A percentile compares a stretch with the other conserved stretches of the same genome.
Conservation (phyloP, 1,284 basidiomycete genomes). For the Malassezia brasiliensis region DNA sequence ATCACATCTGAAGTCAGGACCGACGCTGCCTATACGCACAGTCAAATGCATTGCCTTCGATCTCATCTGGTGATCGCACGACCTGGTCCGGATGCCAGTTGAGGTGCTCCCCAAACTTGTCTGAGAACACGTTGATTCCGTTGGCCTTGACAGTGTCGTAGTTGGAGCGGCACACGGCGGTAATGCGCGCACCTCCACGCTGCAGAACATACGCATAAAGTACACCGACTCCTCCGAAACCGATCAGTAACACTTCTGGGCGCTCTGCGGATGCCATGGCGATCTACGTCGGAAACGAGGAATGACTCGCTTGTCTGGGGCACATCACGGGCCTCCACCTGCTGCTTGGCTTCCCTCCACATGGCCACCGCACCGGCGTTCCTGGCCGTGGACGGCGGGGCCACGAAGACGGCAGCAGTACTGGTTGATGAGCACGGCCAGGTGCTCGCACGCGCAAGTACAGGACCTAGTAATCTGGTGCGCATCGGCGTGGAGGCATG, state of each 20-base stretch:
- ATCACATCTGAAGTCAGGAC: slow-evolving; percentile 49
- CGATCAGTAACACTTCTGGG: slow-evolving; percentile 50
- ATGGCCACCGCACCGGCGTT: neutral
- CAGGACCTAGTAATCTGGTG: slow-evolving; percentile 24
- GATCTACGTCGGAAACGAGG: too few species aligned
- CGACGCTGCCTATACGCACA: slow-evolving; percentile 51
- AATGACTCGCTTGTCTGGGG: too few species aligned
- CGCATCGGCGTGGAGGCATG: slow-evolving; percentile 17
- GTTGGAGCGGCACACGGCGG: slow-evolving; percentile 65
- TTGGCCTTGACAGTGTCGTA: slow-evolving; percentile 54
- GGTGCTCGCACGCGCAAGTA: slow-evolving; percentile 17
- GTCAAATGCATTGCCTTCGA: slow-evolving; percentile 58
- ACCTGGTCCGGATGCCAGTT: slow-evolving; percentile 62
- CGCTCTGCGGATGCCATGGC: too few species aligned
- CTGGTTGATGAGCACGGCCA: slow-evolving; percentile 16
- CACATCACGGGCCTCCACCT: too few species aligned
- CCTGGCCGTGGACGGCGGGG: slow-evolving; percentile 31
- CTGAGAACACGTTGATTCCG: slow-evolving; percentile 56
- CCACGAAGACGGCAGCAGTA: slow-evolving; percentile 23
- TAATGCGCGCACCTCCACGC: slow-evolving; percentile 59
- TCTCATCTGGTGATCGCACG: slow-evolving; percentile 56
- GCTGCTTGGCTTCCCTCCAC: neutral
- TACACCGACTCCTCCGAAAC: slow-evolving; percentile 53
- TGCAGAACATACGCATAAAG: slow-evolving; percentile 59
- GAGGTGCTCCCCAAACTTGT: slow-evolving; percentile 56